Evolutionary conservation across 495 filamentous ascomycete genomes (phyloP).

Genomic region (Trichoderma asperelloides): DNA sequence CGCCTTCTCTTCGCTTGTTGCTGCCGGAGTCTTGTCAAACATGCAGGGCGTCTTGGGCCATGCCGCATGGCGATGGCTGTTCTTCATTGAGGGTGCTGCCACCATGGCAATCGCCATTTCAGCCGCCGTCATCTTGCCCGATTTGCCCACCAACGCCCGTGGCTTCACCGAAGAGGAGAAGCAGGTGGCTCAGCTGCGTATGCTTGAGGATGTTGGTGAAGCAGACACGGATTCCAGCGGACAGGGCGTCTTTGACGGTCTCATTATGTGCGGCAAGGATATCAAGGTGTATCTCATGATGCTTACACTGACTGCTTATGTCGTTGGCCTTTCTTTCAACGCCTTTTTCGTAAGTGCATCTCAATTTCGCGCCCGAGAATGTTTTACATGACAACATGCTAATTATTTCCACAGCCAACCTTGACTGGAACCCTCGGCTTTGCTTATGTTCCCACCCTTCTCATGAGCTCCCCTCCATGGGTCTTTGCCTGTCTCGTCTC

Average conservation of each 20-base stretch:
- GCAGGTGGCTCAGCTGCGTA: constrained; percentile 54
- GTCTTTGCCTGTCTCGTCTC: constrained; percentile 59
- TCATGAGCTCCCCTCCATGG: constrained; percentile 68
- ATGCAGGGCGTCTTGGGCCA: constrained; percentile 40
- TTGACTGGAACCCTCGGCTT: constrained; percentile 68
- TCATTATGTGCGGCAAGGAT: constrained; percentile 62
- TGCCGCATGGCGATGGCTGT: constrained; percentile 55
- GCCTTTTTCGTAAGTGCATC: constrained; percentile 44
- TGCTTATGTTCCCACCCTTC: constrained; percentile 55
- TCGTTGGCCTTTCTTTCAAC: constrained; percentile 31
- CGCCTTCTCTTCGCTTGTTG: constrained; percentile 53
- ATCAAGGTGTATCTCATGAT: constrained; percentile 53
- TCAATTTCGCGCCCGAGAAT: constrained; percentile 28
- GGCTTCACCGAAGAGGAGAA: constrained; percentile 63
- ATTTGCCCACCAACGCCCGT: constrained; percentile 60
- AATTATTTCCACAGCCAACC: constrained; percentile 59
- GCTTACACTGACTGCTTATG: constrained; percentile 33
- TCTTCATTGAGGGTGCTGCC: constrained; percentile 60
- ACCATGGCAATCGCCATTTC: constrained; percentile 34
- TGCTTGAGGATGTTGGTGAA: constrained; percentile 69
- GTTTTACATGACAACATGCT: constrained; percentile 40
- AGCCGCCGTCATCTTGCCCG: constrained; percentile 56
- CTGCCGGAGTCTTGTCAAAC: constrained; percentile 43
- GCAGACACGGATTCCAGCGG: constrained; percentile 55
- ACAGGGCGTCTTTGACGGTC: constrained; percentile 51